Conservation (phyloP, 495 filamentous ascomycete species). For the Melanomma pulvis-pyrius region DNA sequence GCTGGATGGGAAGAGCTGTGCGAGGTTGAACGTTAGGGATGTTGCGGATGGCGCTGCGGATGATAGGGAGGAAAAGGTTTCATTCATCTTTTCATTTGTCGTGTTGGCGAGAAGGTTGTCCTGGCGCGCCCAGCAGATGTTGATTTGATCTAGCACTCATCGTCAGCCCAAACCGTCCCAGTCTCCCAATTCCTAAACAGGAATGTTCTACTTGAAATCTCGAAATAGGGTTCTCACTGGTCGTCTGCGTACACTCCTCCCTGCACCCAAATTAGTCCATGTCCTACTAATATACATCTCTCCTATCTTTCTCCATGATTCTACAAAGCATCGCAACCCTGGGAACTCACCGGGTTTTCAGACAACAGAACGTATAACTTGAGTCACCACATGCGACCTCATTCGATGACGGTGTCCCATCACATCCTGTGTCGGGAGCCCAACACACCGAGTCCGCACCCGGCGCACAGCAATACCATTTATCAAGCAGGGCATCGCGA, state of each 20-base stretch:
- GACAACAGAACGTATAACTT: no score
- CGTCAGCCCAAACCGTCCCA: not conserved
- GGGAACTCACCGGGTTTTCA: not conserved
- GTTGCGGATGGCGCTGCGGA: slow-evolving; percentile 1
- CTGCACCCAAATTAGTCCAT: not conserved
- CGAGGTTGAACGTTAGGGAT: not conserved
- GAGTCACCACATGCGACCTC: not conserved
- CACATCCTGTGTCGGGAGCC: not conserved
- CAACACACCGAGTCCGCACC: slow-evolving; percentile 1
- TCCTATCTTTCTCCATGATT: no score
- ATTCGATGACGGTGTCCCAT: not conserved
- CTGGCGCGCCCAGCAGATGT: slow-evolving; percentile 21
- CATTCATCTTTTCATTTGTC: not conserved
- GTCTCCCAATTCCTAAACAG: no score
- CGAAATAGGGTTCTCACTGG: no score
- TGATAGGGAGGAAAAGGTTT: not conserved
- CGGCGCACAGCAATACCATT: slow-evolving; percentile 6
- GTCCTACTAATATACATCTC: not conserved
- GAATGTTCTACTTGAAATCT: no score
- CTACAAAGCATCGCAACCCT: no score
- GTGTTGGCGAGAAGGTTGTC: not conserved
- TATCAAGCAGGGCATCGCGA: not conserved
- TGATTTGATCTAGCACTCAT: slow-evolving; percentile 10
- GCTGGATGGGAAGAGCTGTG: not conserved
- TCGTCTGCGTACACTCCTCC: not conserved